phyloP scores from a whole-genome alignment of 768 basidiomycete genomes.

The Pleurotus platypus region DNA sequence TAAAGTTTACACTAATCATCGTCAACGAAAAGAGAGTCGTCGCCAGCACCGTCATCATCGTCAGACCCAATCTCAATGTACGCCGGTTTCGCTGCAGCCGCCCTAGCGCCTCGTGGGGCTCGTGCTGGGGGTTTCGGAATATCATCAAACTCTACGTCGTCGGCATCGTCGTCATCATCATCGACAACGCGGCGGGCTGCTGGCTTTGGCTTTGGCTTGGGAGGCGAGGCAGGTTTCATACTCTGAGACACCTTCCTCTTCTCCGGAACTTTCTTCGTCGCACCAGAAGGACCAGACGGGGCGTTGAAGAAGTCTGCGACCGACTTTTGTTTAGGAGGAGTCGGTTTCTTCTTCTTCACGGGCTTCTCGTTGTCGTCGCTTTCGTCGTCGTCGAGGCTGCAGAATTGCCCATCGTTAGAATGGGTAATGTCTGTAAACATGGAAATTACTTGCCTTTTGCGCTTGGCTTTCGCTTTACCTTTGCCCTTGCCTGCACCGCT shows the following conservation, averaged over 20 bases:
- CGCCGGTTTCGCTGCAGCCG: constrained; percentile 45
- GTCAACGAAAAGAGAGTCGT: constrained; percentile 45
- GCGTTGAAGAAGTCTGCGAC: constrained; percentile 65
- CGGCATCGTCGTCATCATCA: constrained; percentile 44
- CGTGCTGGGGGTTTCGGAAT: constrained; percentile 36
- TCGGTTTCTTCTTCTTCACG: constrained; percentile 49
- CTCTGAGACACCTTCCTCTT: constrained; percentile 52
- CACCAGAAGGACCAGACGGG: constrained; percentile 23
- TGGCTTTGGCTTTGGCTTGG: constrained; percentile 46
- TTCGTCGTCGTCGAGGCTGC: constrained; percentile 35
- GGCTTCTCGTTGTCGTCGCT: constrained; percentile 39
- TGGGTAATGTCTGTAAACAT: background rate
- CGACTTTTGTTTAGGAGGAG: constrained; percentile 29
- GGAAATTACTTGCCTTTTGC: constrained; percentile 56
- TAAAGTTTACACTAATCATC: constrained; percentile 22
- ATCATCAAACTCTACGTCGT: constrained; percentile 39
- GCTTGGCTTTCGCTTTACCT: constrained; percentile 41
- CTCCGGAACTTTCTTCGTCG: constrained; percentile 31
- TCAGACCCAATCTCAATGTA: constrained; percentile 60
- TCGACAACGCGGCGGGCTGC: constrained; percentile 33
- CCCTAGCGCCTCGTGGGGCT: constrained; percentile 45
- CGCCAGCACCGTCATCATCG: constrained; percentile 39
- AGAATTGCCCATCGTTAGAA: constrained; percentile 4
- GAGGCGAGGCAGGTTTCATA: constrained; percentile 56
- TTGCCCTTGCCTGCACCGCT: constrained; percentile 15